A percentile compares a stretch with the other conserved stretches of the same genome.
These are phyloP conservation scores for Pyracantha coccinea DNA, from an alignment of 331 rosid genomes.

Conservation along the genomic window DNA sequence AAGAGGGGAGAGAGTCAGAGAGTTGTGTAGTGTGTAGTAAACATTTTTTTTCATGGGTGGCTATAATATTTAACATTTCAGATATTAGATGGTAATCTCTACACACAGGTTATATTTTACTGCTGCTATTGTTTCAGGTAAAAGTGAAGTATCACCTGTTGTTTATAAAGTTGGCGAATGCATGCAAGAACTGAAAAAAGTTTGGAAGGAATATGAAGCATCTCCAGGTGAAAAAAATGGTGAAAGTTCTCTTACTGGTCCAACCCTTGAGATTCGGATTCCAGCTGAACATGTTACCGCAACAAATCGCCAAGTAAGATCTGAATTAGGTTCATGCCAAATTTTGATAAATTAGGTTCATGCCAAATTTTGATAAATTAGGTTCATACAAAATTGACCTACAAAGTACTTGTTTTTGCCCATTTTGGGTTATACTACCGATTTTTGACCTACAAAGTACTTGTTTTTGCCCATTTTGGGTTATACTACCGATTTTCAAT, in stretches of 20 bases:
- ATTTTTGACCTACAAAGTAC: not conserved
- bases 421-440: not conserved
- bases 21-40: not conserved
- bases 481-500: not conserved
- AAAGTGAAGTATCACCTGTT: conserved; percentile 61
- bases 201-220: conserved; percentile 72
- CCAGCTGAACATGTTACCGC: conserved; percentile 89
- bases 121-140: conserved; percentile 52
- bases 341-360: not conserved
- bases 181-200: conserved; percentile 82
- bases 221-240: conserved; percentile 49
- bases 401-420: not conserved
- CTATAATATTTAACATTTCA: not conserved
- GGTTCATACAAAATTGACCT: not conserved
- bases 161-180: conserved; percentile 89
- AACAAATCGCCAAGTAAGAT: conserved; percentile 88
- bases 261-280: conserved; percentile 83
- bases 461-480: not conserved
- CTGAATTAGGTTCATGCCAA: not conserved
- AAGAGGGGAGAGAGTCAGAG: not conserved
- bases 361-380: not conserved
- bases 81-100: conserved; percentile 9
- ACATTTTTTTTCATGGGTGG: not conserved
- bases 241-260: conserved; percentile 57
- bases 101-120: conserved; percentile 9